Conservation (phyloP, 441 rosid species). For the Jatropha podagrica region DNA sequence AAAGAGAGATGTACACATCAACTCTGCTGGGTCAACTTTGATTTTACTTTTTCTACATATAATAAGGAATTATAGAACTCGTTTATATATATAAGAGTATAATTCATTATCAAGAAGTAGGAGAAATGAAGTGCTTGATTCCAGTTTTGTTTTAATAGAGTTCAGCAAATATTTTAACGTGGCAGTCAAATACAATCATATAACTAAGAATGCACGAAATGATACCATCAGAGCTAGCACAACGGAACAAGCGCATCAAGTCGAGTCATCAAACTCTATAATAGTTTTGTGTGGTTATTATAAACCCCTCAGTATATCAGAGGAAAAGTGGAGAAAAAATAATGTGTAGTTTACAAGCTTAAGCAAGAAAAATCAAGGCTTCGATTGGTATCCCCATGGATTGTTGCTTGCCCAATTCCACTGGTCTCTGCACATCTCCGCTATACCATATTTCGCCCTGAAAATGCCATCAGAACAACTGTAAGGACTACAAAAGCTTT, state of each 20-base stretch:
- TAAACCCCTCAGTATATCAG: background rate
- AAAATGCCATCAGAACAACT: constrained; percentile 18
- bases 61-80: background rate
- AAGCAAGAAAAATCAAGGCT: constrained; percentile 36
- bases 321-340: constrained; percentile 4
- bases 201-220: too few species aligned
- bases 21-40: constrained; percentile 16
- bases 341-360: constrained; percentile 8
- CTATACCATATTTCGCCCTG: constrained; percentile 81
- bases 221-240: background rate
- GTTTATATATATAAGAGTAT: too few species aligned
- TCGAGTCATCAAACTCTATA: background rate
- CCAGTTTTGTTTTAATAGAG: background rate
- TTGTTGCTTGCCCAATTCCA: constrained; percentile 98
- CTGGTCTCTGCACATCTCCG: constrained; percentile 88
- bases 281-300: background rate
- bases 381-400: constrained; percentile 73
- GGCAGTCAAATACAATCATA: too few species aligned
- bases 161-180: background rate
- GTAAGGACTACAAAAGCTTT: background rate
- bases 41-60: background rate
- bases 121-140: background rate
- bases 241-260: background rate
- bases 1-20: constrained; percentile 19
- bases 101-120: background rate